Percentiles rank a stretch among this genome's conserved stretches.
phyloP scores from a whole-genome alignment of 1,139 yeast genomes.

The Lipomyces yarrowii region DNA sequence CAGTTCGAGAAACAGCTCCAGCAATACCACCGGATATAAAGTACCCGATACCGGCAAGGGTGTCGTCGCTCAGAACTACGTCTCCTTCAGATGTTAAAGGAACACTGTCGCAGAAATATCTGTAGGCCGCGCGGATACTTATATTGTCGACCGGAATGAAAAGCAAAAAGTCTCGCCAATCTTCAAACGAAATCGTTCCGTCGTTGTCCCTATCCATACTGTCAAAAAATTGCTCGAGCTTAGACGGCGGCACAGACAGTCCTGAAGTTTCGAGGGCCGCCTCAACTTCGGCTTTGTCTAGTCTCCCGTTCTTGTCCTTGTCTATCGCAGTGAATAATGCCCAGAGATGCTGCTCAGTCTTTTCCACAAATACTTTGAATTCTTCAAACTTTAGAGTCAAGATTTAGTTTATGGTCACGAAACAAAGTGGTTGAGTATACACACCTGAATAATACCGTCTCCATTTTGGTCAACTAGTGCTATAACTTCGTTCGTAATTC shows the following conservation, averaged over 20 bases:
- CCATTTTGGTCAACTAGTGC: slow-evolving; percentile 59
- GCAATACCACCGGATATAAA: slow-evolving; percentile 94
- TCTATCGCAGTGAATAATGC: slow-evolving; percentile 73
- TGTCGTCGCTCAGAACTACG: slow-evolving; percentile 77
- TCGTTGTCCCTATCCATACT: slow-evolving; percentile 63
- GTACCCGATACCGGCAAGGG: slow-evolving; percentile 82
- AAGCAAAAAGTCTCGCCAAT: slow-evolving; percentile 79
- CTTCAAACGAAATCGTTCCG: slow-evolving; percentile 72
- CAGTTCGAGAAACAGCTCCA: slow-evolving; percentile 95
- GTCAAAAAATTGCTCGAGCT: slow-evolving; percentile 61
- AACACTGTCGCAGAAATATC: slow-evolving; percentile 75
- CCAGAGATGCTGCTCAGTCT: slow-evolving; percentile 70
- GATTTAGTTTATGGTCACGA: slow-evolving; percentile 13
- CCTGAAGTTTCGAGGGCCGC: slow-evolving; percentile 60
- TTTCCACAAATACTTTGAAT: slow-evolving; percentile 60
- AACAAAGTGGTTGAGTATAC: not conserved
- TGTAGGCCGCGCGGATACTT: slow-evolving; percentile 72
- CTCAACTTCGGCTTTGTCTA: slow-evolving; percentile 66
- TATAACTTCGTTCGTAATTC: slow-evolving; percentile 59
- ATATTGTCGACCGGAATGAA: slow-evolving; percentile 69
- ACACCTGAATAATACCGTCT: slow-evolving; percentile 45
- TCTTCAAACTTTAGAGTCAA: slow-evolving; percentile 55
- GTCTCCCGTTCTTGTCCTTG: slow-evolving; percentile 71
- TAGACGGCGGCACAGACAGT: slow-evolving; percentile 57
- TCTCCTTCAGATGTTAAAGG: slow-evolving; percentile 91